phyloP scores from a whole-genome alignment of 345 rosid species.

The Populus ilicifolia region DNA sequence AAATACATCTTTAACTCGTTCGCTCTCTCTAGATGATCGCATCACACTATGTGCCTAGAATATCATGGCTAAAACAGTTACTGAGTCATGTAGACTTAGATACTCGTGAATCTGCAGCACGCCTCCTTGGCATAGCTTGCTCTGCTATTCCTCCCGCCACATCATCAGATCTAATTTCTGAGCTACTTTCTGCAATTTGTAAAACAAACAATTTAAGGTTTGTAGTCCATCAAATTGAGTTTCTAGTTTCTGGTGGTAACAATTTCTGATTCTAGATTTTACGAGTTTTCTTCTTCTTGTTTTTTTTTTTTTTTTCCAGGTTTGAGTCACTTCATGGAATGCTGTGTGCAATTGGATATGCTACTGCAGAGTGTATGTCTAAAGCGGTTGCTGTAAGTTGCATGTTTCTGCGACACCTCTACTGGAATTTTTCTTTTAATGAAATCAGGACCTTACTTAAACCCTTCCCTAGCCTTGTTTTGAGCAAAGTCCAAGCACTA shows the following conservation, averaged over 20 bases:
- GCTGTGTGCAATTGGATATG: constrained; percentile 73
- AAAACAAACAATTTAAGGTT: constrained; percentile 61
- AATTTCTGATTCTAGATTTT: constrained; percentile 16
- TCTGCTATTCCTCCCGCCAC: constrained; percentile 58
- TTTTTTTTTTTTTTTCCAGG: constrained; percentile 35
- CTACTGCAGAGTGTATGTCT: constrained; percentile 61
- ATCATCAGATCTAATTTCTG: constrained; percentile 54
- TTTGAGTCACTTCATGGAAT: constrained; percentile 79
- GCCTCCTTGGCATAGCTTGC: constrained; percentile 86
- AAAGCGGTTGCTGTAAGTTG: constrained; percentile 58
- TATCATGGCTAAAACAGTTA: constrained; percentile 80
- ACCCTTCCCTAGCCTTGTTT: neutral
- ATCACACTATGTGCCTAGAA: constrained; percentile 52
- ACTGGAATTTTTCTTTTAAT: neutral
- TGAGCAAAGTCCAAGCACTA: neutral
- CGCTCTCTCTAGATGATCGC: constrained; percentile 56
- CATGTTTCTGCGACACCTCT: constrained; percentile 1
- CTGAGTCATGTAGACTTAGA: constrained; percentile 70
- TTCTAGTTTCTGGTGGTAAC: neutral
- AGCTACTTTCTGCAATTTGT: constrained; percentile 51
- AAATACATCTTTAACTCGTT: neutral
- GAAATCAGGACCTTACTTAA: neutral
- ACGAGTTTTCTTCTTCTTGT: neutral
- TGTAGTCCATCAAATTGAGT: constrained; percentile 8
- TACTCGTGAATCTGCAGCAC: constrained; percentile 88